Base-by-base conservation (phyloP, 1,139 yeast species). In the Candida anutae region DNA sequence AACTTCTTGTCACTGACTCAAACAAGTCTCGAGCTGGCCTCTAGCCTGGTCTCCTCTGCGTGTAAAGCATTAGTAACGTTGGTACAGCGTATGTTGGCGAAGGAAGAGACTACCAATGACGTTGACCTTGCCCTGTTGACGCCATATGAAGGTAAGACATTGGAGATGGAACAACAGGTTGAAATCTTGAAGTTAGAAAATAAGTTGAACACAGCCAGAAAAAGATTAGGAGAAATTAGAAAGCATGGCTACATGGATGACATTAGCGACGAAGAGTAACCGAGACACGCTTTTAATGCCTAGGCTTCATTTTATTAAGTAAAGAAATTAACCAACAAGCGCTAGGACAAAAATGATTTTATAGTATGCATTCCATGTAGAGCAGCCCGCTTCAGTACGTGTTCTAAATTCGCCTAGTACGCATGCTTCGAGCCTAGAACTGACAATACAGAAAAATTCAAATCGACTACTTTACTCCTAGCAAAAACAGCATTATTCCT, bases 161-260 rank as follows among this genome's bases (percentile, higher is more conserved):
- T 76, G 16, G 94, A 88, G 48, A 84, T 85, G 95, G 94, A 85
- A 46, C 95, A 85, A 53, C 95, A 85, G 51, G 95, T 87, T 10
- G 88, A 83, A 50, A 87, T 85, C 26, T 66, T 85, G 53, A 82
- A 83, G 53, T 61, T 85, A 36, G 95, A 85, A 46, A 83, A 83
- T 43, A 72, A 78, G 34, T 62, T 84, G 41, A 59, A 61, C 28
- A 51, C 73, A 9, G 94, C 95, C 1, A 70, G 95, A 50, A 83
- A 81, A 56, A 72, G 83, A 45, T 62, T 85, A 37, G 94, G 94
- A 19, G 94, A 83, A 43, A 85, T 85, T 38, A 68, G 95, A 53
- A 82, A 80, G 54, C 77, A 69, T 33, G 80, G 83, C 26, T 79
- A 79, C 43, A 63, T 64, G 32, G 80, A 76, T 41, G 82, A 73